Base-by-base conservation (phyloP, 2,329 filamentous ascomycete genomes). In the Teratosphaeria destructans region DNA sequence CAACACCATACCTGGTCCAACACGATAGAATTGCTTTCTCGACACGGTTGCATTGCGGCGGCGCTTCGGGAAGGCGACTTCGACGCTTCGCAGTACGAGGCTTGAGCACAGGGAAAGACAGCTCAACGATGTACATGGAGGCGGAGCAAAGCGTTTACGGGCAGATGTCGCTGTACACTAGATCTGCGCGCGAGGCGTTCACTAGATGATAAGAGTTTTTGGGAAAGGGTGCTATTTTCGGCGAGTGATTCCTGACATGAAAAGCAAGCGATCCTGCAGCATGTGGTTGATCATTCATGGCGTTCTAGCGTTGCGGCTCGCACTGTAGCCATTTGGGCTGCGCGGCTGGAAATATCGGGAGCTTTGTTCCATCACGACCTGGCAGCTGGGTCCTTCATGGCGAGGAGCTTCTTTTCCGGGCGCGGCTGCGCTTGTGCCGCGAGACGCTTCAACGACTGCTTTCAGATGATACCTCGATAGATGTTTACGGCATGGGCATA, bases 21-120 rank as follows among this genome's bases (percentile, higher is more conserved):
- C 75, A 78, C 76, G 64, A 78, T 78, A 78, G 76, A 78, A 72
- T 76, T 72, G 72, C 74, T 73, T 77, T 78, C 76, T 64, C 62
- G 54, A 54, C 57, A 59, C 55, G 26, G 47, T 54, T 55, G 60
- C 60, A 61, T 59, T 57, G 60, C 60, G 60, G 57, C 60, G 60
- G 60, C 60, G 60, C 49, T 52, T 57, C 54, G 60, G 58, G 37
- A 27, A 43, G 39, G 57, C 54, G 52, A 35, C 14, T 52, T 54
- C 53, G 53, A 54, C 43, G 43, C 43, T 49, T 34, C 53, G 32
- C 27, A 54, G 27, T 32, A 37, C 53, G 23, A 32, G 53, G 53
- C 53, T 32, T 54, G 53, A 54, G 53, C 27, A 54, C 34, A 5
- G 53, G 27, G 26, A 16, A n/a, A 54, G 16, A 54, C 27, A 32